phyloP scores from a whole-genome alignment of 2,329 filamentous ascomycete species.

The Cytospora mali region DNA sequence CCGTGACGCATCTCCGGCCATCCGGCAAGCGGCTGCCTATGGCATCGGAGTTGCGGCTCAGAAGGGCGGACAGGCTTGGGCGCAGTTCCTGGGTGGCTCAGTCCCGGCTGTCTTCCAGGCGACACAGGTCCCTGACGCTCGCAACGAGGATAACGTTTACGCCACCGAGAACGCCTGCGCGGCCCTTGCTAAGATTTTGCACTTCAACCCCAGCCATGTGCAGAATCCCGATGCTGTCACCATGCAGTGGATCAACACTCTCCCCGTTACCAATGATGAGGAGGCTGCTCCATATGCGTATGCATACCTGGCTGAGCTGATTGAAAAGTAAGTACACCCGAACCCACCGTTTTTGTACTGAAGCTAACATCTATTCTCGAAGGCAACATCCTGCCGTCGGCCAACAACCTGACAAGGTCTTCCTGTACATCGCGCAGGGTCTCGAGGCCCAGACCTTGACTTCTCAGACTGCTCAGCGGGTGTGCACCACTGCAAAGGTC shows the following conservation, averaged over 20 bases:
- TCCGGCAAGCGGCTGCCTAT: slow-evolving; percentile 93
- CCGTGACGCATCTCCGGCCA: slow-evolving; percentile 82
- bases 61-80: slow-evolving; percentile 84
- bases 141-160: slow-evolving; percentile 91
- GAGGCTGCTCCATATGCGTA: slow-evolving; percentile 97
- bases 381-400: slow-evolving; percentile 87
- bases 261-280: slow-evolving; percentile 93
- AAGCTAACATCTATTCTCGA: slow-evolving; percentile 23
- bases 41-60: slow-evolving; percentile 95
- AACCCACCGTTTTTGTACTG: not conserved
- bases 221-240: slow-evolving; percentile 75
- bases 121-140: slow-evolving; percentile 76
- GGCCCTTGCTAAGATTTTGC: slow-evolving; percentile 93
- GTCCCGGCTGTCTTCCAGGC: slow-evolving; percentile 84
- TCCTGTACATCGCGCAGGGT: slow-evolving; percentile 82
- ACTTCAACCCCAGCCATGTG: slow-evolving; percentile 81
- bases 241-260: slow-evolving; percentile 84
- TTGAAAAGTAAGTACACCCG: slow-evolving; percentile 77
- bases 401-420: slow-evolving; percentile 76
- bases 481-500: slow-evolving; percentile 76
- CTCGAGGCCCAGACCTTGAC: slow-evolving; percentile 89
- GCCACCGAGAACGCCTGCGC: slow-evolving; percentile 97
- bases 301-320: slow-evolving; percentile 85
- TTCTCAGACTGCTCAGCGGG: slow-evolving; percentile 76
- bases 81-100: slow-evolving; percentile 80